Evolutionary conservation across 169 alveolate species (phyloP).

Genomic region (Cryptosporidium bovis): DNA sequence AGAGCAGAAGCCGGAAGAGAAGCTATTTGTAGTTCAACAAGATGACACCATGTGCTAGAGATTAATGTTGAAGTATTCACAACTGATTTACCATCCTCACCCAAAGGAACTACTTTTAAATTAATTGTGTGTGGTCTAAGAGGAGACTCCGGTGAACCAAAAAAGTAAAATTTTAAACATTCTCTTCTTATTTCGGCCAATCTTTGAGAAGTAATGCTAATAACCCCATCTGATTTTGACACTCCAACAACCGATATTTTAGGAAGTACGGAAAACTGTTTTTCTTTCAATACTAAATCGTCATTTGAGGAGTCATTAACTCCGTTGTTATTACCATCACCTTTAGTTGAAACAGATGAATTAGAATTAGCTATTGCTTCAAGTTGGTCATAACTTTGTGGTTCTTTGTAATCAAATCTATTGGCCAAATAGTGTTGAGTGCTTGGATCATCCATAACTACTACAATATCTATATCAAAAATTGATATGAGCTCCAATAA

Average conservation of each 20-base stretch:
- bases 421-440: slow-evolving; percentile 64
- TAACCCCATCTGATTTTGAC: slow-evolving; percentile 71
- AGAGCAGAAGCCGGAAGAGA: slow-evolving; percentile 72
- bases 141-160: slow-evolving; percentile 68
- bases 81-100: slow-evolving; percentile 48
- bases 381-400: slow-evolving; percentile 41
- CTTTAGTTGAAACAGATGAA: neutral
- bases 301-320: neutral
- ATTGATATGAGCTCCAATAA: slow-evolving; percentile 82
- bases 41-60: slow-evolving; percentile 73
- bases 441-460: slow-evolving; percentile 85
- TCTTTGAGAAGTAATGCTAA: slow-evolving; percentile 71
- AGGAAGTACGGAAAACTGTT: slow-evolving; percentile 10
- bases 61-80: slow-evolving; percentile 27
- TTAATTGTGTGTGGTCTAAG: slow-evolving; percentile 68
- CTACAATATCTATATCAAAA: slow-evolving; percentile 82
- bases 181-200: slow-evolving; percentile 59
- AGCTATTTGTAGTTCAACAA: slow-evolving; percentile 63
- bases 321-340: neutral
- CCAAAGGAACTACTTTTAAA: slow-evolving; percentile 58
- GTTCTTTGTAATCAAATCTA: slow-evolving; percentile 57
- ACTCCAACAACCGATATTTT: slow-evolving; percentile 69
- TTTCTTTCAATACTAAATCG: neutral
- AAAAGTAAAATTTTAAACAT: slow-evolving; percentile 54
- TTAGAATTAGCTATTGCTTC: neutral